These are phyloP conservation scores for Emergomyces orientalis DNA, from an alignment of 2,329 filamentous ascomycete species.

Conservation along the genomic window DNA sequence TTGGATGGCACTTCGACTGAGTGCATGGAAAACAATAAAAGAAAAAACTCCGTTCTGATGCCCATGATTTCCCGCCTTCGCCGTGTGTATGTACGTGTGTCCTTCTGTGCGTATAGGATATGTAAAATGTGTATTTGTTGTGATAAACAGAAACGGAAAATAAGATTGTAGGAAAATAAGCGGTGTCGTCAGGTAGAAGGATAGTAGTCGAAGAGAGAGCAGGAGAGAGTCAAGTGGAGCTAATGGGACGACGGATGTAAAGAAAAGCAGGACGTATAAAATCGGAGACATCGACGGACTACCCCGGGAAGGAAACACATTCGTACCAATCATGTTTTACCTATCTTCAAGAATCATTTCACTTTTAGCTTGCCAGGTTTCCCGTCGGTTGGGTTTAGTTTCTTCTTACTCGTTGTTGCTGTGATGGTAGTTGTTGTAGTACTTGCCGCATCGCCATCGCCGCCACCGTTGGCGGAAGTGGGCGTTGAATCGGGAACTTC, in stretches of 20 bases:
- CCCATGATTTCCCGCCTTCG: background rate
- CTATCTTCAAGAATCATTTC: conserved; percentile 1
- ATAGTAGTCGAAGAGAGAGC: background rate
- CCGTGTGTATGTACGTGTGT: background rate
- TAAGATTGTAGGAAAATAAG: background rate
- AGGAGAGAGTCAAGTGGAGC: background rate
- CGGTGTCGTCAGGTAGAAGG: background rate
- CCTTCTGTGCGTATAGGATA: background rate
- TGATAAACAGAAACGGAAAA: background rate
- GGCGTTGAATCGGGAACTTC: background rate
- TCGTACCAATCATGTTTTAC: background rate
- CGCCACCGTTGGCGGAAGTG: background rate
- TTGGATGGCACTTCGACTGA: background rate
- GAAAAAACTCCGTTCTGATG: background rate
- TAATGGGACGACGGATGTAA: background rate
- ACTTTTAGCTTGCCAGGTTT: conserved; percentile 1
- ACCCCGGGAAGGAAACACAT: background rate
- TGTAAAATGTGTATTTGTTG: background rate
- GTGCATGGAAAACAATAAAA: background rate
- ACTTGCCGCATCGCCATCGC: background rate
- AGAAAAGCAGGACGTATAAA: background rate
- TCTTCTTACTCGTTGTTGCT: conserved; percentile 3
- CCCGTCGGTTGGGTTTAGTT: conserved; percentile 3
- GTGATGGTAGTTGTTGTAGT: background rate
- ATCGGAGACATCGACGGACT: too few species aligned